These are phyloP conservation scores for Lophiotrema nucula DNA, from an alignment of 495 filamentous ascomycete species.

Conservation along the genomic window DNA sequence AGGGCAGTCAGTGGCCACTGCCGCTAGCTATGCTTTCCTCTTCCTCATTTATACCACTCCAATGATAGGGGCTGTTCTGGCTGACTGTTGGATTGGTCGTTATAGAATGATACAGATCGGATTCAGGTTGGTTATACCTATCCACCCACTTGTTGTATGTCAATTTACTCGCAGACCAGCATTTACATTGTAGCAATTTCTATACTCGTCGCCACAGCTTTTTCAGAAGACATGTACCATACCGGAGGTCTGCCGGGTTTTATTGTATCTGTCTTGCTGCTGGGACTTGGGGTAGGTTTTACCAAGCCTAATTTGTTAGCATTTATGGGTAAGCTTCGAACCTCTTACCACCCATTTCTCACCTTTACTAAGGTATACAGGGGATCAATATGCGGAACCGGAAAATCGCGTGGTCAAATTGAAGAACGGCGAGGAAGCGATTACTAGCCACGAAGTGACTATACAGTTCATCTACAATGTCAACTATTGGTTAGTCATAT, in stretches of 20 bases:
- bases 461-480: conserved; percentile 61
- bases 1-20: not conserved
- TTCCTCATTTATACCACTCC: not conserved
- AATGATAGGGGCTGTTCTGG: not conserved
- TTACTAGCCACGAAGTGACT: conserved; percentile 43
- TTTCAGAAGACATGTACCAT: not conserved
- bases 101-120: not conserved
- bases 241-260: not conserved
- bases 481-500: conserved; percentile 37
- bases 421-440: not conserved
- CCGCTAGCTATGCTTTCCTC: not conserved
- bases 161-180: not conserved
- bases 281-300: not conserved
- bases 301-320: not conserved
- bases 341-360: not conserved
- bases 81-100: not conserved
- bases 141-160: not conserved
- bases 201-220: not conserved
- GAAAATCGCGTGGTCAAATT: not conserved
- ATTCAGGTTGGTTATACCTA: not conserved
- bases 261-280: not conserved
- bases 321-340: not conserved
- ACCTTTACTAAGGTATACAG: not conserved
- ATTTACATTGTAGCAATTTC: not conserved
- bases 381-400: not conserved